phyloP scores from a whole-genome alignment of 306 rosid genomes.

The Sphenostylis stenocarpa region DNA sequence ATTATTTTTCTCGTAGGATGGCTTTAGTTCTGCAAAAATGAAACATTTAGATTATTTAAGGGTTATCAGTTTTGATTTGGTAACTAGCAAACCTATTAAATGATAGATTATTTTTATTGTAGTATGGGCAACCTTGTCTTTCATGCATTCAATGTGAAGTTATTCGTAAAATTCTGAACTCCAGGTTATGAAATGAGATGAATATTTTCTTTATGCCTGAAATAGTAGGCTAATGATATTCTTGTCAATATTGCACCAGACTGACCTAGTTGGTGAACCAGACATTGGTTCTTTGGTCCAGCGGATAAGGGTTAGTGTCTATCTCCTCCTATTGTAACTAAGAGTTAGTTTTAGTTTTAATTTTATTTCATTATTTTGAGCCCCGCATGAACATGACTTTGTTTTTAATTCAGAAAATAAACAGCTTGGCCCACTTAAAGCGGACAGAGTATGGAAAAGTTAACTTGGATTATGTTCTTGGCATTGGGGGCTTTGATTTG shows the following conservation, averaged over 20 bases:
- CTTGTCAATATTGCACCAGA: constrained; percentile 49
- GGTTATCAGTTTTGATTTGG: not conserved
- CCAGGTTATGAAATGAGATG: constrained; percentile 1
- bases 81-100: not conserved
- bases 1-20: not conserved
- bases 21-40: not conserved
- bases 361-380: constrained; percentile 24
- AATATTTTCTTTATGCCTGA: not conserved
- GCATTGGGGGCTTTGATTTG: constrained; percentile 96
- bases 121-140: not conserved
- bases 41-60: constrained; percentile 9
- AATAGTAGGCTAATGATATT: constrained; percentile 31
- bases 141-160: not conserved
- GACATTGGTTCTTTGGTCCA: constrained; percentile 74
- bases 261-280: constrained; percentile 87
- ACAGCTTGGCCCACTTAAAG: constrained; percentile 79
- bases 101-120: not conserved
- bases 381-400: constrained; percentile 6
- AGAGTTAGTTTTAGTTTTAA: not conserved
- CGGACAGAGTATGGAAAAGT: constrained; percentile 92
- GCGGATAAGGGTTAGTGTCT: constrained; percentile 71
- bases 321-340: constrained; percentile 7
- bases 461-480: constrained; percentile 95
- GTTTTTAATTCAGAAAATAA: constrained; percentile 57
- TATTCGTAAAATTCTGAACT: not conserved